Evolutionary conservation across 768 basidiomycete species (phyloP).

Genomic region (Boletus speciosus): DNA sequence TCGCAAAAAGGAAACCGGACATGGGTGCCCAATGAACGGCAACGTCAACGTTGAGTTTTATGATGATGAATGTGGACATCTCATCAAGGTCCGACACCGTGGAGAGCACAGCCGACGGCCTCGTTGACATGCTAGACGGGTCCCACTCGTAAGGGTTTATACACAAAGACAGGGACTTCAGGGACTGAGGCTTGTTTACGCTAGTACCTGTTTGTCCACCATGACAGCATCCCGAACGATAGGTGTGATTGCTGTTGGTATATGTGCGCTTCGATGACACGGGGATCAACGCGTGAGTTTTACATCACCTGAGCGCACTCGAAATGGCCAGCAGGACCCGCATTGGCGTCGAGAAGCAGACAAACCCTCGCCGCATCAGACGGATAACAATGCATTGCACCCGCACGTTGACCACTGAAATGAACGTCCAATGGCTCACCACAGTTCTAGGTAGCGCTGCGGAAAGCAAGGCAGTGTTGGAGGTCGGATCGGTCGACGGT

Average conservation of each 20-base stretch:
- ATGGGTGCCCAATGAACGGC: conserved; percentile 11
- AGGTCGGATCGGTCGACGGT: conserved; percentile 4
- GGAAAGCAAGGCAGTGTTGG: conserved; percentile 15
- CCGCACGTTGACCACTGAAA: conserved; percentile 4
- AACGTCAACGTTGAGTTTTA: conserved; percentile 21
- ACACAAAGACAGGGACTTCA: conserved; percentile 22
- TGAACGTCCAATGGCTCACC: conserved; percentile 2
- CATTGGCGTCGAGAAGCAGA: conserved; percentile 11
- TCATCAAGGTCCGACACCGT: conserved; percentile 18
- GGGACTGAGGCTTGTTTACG: conserved; percentile 17
- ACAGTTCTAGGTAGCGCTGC: conserved; percentile 1
- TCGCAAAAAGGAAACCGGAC: conserved; percentile 24
- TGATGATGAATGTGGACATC: conserved; percentile 3
- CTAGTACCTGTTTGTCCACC: conserved; percentile 17
- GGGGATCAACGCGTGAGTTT: conserved; percentile 25
- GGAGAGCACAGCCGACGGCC: conserved; percentile 27
- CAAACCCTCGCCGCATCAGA: conserved; percentile 1
- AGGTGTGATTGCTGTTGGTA: conserved; percentile 8
- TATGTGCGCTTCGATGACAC: conserved; percentile 21
- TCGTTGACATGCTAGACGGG: conserved; percentile 9
- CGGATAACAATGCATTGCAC: not conserved
- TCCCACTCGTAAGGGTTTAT: conserved; percentile 10
- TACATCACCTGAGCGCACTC: conserved; percentile 17
- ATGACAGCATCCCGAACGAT: conserved; percentile 30
- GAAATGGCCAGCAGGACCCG: conserved; percentile 11